These are phyloP conservation scores for Cercophora sp. DNA, from an alignment of 495 filamentous ascomycete species.

Conservation along the genomic window DNA sequence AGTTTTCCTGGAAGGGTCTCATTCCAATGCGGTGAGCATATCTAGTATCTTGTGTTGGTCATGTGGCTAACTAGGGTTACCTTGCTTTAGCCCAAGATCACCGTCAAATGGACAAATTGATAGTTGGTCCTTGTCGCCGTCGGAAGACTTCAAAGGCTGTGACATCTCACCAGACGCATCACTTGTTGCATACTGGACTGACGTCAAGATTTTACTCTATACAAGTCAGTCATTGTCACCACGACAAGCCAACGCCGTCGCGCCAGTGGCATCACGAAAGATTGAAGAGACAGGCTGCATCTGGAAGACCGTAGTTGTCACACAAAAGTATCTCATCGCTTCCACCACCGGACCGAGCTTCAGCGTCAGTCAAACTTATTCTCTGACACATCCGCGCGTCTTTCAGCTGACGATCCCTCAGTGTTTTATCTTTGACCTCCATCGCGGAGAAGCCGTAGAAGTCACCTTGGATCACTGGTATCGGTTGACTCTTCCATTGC, in stretches of 20 bases:
- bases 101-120: not conserved
- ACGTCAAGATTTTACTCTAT: conserved; percentile 27
- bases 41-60: too few species aligned
- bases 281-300: conserved; percentile 2
- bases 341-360: conserved; percentile 18
- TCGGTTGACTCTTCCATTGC: conserved; percentile 9
- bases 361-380: conserved; percentile 5
- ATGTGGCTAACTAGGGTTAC: too few species aligned
- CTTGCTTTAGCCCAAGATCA: not conserved
- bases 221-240: conserved; percentile 21
- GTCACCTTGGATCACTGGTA: conserved; percentile 12
- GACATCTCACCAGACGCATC: conserved; percentile 25
- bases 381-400: too few species aligned
- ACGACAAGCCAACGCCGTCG: not conserved
- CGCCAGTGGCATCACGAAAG: conserved; percentile 1
- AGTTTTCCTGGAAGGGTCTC: too few species aligned
- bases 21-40: too few species aligned
- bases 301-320: conserved; percentile 21
- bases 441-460: conserved; percentile 5
- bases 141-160: conserved; percentile 24
- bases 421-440: conserved; percentile 20
- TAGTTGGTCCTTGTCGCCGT: conserved; percentile 10
- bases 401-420: conserved; percentile 9
- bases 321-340: conserved; percentile 18
- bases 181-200: conserved; percentile 32